A percentile compares a stretch with the other conserved stretches of the same genome.
Evolutionary conservation across 2,329 filamentous ascomycete species (phyloP).

Genomic region (Colletotrichum kahawae): DNA sequence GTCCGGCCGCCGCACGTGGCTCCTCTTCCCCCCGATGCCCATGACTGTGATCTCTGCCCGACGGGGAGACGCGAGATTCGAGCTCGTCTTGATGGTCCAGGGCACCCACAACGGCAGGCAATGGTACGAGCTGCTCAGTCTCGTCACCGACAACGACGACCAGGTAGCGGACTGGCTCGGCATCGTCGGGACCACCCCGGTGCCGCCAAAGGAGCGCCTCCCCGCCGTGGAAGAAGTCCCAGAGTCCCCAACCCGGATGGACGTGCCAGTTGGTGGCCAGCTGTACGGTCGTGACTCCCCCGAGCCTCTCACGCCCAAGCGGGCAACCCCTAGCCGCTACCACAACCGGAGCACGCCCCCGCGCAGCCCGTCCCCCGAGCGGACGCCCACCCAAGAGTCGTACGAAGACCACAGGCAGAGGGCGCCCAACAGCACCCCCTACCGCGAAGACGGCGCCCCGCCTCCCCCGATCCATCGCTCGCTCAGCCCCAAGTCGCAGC

Average conservation of each 20-base stretch:
- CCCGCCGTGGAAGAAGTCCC: slow-evolving; percentile 33
- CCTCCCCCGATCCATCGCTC: slow-evolving; percentile 60
- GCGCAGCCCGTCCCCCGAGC: slow-evolving; percentile 34
- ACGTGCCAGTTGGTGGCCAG: slow-evolving; percentile 21
- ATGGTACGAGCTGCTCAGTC: slow-evolving; percentile 86
- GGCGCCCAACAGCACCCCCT: slow-evolving; percentile 37
- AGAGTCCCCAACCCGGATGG: slow-evolving; percentile 6
- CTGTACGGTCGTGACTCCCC: slow-evolving; percentile 19
- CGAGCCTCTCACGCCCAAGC: slow-evolving; percentile 32
- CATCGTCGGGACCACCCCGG: slow-evolving; percentile 66
- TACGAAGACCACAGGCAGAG: slow-evolving; percentile 40
- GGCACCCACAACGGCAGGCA: slow-evolving; percentile 68
- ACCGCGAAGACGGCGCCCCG: slow-evolving; percentile 60
- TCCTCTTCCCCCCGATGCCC: slow-evolving; percentile 90
- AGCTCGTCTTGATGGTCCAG: slow-evolving; percentile 87
- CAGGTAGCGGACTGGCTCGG: slow-evolving; percentile 86
- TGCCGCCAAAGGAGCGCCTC: slow-evolving; percentile 48
- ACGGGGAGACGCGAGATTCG: slow-evolving; percentile 69
- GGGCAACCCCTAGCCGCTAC: slow-evolving; percentile 39
- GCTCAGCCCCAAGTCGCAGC: slow-evolving; percentile 42
- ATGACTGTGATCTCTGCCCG: slow-evolving; percentile 78
- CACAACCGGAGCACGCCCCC: slow-evolving; percentile 33
- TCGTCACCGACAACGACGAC: slow-evolving; percentile 77
- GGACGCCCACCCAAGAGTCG: slow-evolving; percentile 41
- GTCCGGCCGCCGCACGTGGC: slow-evolving; percentile 72